A percentile compares a stretch with the other conserved stretches of the same genome.
Conservation (phyloP, 2,329 filamentous ascomycete genomes). For the Hirsutella rhossiliensis region DNA sequence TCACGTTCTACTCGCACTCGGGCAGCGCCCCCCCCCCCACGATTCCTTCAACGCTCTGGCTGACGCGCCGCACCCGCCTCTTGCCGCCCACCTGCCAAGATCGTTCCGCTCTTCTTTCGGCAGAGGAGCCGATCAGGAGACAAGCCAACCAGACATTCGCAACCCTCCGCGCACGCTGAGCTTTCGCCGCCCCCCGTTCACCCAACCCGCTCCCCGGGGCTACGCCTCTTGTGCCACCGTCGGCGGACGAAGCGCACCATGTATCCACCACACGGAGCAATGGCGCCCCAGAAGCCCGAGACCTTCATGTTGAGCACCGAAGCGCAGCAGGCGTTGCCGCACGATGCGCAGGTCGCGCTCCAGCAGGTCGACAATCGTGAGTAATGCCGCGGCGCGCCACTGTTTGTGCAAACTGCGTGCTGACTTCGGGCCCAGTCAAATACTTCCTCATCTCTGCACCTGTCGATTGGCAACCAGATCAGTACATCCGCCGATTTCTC, state of each 20-base stretch:
- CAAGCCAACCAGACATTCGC: not conserved
- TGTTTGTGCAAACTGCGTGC: not conserved
- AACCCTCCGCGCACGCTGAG: not conserved
- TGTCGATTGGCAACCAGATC: conserved; percentile 93
- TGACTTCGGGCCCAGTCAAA: conserved; percentile 54
- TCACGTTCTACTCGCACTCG: conserved; percentile 8
- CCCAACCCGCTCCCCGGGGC: not conserved
- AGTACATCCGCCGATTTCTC: conserved; percentile 92
- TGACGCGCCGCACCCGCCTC: not conserved
- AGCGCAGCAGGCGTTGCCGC: conserved; percentile 89
- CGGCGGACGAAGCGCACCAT: conserved; percentile 33
- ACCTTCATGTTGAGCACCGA: conserved; percentile 98
- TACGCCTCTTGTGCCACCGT: conserved; percentile 2
- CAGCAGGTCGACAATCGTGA: conserved; percentile 96
- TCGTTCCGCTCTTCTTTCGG: not conserved
- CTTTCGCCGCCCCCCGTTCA: not conserved
- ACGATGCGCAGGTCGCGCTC: conserved; percentile 91
- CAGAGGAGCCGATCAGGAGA: too few relatives aligned
- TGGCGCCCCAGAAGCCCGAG: conserved; percentile 94
- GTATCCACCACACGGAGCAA: conserved; percentile 75
- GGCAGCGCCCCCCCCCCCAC: conserved; percentile 24
- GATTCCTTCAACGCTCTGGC: not conserved
- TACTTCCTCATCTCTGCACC: conserved; percentile 99
- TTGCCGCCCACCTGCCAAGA: not conserved
- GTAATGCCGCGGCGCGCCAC: conserved; percentile 18